Evolutionary conservation across 768 basidiomycete genomes (phyloP).

Genomic region (Rubroboletus satanas): DNA sequence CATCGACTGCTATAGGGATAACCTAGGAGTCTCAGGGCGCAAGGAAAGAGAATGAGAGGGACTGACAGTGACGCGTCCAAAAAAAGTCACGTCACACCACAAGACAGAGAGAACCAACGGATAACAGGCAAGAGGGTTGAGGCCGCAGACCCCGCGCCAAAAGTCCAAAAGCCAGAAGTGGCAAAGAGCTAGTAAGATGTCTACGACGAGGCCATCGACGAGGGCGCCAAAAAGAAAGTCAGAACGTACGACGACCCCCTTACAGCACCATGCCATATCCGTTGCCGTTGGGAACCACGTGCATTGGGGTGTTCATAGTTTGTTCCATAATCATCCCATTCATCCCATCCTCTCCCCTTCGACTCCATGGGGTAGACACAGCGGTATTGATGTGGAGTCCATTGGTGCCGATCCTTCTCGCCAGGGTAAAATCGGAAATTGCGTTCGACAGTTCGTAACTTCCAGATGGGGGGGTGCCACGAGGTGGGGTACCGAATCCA

Average conservation of each 20-base stretch:
- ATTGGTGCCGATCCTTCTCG: conserved; percentile 22
- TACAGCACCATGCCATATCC: conserved; percentile 41
- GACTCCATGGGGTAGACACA: conserved; percentile 23
- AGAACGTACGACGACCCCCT: conserved; percentile 10
- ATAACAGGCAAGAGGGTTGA: conserved; percentile 8
- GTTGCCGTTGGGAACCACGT: conserved; percentile 35
- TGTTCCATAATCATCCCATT: conserved; percentile 35
- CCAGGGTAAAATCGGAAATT: conserved; percentile 23
- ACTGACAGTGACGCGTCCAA: conserved; percentile 12
- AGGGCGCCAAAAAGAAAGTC: not conserved
- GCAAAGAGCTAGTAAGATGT: conserved; percentile 9
- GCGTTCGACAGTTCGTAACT: conserved; percentile 36
- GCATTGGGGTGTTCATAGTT: conserved; percentile 35
- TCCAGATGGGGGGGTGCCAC: conserved; percentile 26
- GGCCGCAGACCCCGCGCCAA: conserved; percentile 10
- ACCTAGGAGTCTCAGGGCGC: not conserved
- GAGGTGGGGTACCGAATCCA: conserved; percentile 31
- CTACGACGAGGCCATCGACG: conserved; percentile 7
- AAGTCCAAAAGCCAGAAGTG: conserved; percentile 12
- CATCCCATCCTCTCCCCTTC: conserved; percentile 30
- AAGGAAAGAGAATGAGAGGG: conserved; percentile 1
- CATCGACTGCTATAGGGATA: conserved; percentile 16
- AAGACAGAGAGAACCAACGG: conserved; percentile 13
- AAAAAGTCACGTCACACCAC: conserved; percentile 11
- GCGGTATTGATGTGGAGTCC: conserved; percentile 27